Evolutionary conservation across 78 protist species (phyloP), one percentile per base, ranked within the genome.

Genomic region (Bodo saltans): DNA sequence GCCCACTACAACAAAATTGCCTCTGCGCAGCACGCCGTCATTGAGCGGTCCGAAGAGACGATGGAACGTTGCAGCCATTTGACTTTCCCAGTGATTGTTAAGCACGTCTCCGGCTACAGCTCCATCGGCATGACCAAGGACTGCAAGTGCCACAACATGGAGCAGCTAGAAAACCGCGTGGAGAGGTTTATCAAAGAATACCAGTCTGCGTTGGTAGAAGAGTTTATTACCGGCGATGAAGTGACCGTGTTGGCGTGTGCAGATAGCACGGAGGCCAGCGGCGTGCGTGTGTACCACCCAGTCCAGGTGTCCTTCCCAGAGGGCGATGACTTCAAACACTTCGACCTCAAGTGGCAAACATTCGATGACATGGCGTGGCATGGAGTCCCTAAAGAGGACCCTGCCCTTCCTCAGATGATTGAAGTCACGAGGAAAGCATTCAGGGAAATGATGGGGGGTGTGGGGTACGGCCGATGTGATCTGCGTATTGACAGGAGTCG

Each of bases 301-400:
- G 41, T 72, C 30, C 8, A 26, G 42, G 3, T 12, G 28, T 1
- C 8, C 39, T 72, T 72, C 37, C 75, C 75, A 41, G 75, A 72
- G 75, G 23, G 23, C 29, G 75, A 72, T 21, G 42, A 34, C 53
- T 72, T 72, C 75, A 72, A 72, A 41, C 75, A 72, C 42, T 72
- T 72, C 42, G 38, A 72, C 29, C 26, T 33, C 53, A 72, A 72
- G 75, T 72, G 75, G 75, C 30, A 33, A 4, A 41, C 39, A 29
- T 12, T 26, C 42, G 75, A 70, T 8, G 73, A 27, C 30, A 3
- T 70, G 33, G 34, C 4, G 73, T 70, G 73, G 73, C 26, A 23
- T 12, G 33, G 37, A 17, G 34, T 70, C 73, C 41, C 34, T 3
- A 27, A 17, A 17, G 73, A 70, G 26, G n/a, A 47, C 60, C n/a